A percentile compares a stretch with the other conserved stretches of the same genome.
phyloP scores from a whole-genome alignment of 345 rosid genomes.

The Camelina laxa region DNA sequence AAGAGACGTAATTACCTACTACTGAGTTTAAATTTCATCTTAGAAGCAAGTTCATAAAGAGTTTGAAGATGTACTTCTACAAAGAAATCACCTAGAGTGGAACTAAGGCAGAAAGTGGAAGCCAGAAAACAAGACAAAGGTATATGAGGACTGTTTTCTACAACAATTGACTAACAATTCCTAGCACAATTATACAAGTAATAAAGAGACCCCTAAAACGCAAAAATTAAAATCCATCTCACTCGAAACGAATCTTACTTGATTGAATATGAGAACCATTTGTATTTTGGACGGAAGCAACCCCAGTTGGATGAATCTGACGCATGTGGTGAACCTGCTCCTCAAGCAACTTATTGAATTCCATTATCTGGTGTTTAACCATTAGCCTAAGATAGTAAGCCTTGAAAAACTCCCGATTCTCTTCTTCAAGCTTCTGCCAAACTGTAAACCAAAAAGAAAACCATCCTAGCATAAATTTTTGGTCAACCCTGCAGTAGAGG shows the following conservation, averaged over 20 bases:
- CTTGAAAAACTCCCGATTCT: conserved; percentile 87
- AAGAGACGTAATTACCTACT: conserved; percentile 1
- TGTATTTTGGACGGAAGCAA: conserved; percentile 59
- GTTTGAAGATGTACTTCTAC: conserved; percentile 10
- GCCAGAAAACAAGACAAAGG: conserved; percentile 2
- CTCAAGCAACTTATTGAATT: conserved; percentile 94
- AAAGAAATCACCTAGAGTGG: not conserved
- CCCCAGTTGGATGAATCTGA: conserved; percentile 71
- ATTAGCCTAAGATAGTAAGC: conserved; percentile 89
- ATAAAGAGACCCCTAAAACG: not conserved
- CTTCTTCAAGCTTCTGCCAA: conserved; percentile 99
- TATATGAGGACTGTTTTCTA: conserved; percentile 10
- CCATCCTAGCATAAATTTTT: not conserved
- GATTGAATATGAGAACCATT: conserved; percentile 80
- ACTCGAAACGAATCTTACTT: conserved; percentile 55
- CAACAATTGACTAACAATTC: conserved; percentile 2
- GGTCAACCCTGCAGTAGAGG: not conserved
- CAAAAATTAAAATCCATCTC: not conserved
- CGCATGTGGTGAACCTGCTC: conserved; percentile 85
- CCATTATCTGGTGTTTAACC: conserved; percentile 90
- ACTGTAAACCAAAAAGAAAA: conserved; percentile 54
- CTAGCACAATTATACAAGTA: not conserved
- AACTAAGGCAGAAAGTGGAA: not conserved
- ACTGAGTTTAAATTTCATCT: conserved; percentile 2
- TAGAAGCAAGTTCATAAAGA: conserved; percentile 1